Evolutionary conservation across 1,139 yeast genomes (phyloP).

Genomic region (Nadsonia starkeyi-henricii): DNA sequence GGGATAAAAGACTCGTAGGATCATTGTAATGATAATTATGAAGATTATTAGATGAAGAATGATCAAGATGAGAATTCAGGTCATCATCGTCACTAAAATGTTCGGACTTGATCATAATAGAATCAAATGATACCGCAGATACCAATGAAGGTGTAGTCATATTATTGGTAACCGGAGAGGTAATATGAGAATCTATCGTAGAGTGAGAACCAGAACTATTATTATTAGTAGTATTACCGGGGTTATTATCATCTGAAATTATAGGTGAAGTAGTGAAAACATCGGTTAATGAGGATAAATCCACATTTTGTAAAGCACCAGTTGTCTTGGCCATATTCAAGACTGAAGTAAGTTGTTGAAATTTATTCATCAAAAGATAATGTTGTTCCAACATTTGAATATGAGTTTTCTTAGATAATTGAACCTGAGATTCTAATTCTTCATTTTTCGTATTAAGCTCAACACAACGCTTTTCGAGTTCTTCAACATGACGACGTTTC

Average conservation of each 20-base stretch:
- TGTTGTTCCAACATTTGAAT: constrained; percentile 16
- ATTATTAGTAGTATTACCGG: neutral
- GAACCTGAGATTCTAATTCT: constrained; percentile 15
- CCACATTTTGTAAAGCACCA: constrained; percentile 19
- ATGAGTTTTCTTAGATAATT: constrained; percentile 15
- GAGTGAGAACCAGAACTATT: constrained; percentile 1
- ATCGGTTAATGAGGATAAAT: constrained; percentile 8
- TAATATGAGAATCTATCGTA: neutral
- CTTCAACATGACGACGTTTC: constrained; percentile 85
- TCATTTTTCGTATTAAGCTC: constrained; percentile 19
- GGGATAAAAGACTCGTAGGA: constrained; percentile 1
- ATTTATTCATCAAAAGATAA: constrained; percentile 14
- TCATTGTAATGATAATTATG: neutral
- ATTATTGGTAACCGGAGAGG: constrained; percentile 1
- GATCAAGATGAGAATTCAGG: neutral
- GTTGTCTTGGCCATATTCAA: constrained; percentile 18
- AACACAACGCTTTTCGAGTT: constrained; percentile 42
- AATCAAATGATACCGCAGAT: constrained; percentile 2
- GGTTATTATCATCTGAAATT: constrained; percentile 1
- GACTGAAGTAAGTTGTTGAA: constrained; percentile 18
- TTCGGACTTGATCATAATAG: constrained; percentile 6
- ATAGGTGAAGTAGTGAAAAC: constrained; percentile 3
- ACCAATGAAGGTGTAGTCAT: neutral
- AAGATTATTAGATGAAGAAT: neutral
- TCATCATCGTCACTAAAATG: constrained; percentile 3